Evolutionary conservation across 225 moss, liverwort and hornwort genomes (phyloP), one percentile per base, ranked within the genome.

Genomic region (Bryum argenteum): DNA sequence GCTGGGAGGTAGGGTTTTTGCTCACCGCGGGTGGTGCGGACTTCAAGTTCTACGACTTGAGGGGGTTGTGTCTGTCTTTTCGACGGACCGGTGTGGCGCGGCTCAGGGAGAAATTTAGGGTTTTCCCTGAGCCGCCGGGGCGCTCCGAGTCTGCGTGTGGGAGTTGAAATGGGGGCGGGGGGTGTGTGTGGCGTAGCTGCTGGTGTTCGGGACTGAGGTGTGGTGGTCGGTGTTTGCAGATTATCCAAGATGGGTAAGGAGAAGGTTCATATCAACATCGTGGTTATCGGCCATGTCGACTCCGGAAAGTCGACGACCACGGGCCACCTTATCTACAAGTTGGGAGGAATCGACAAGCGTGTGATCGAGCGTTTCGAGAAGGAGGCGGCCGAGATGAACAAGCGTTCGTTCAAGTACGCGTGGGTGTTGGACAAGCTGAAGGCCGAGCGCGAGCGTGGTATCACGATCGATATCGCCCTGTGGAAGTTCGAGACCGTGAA

Each of bases 221-320:
- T 5, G 16, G 0, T 13, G 48, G 15, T 60, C 9, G 37, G 47
- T 17, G 52, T 58, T 1, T 1, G n/a, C 58, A 77, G 73, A 22
- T 2, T 9, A 0, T 10, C 0, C 54, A 71, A 45, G 33, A 89
- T 89, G 89, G 89, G 89, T 41, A 89, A 89, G 83, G 89, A 89
- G 77, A 89, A 89, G 73, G 69, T 82, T 1, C 89, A 89, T 21
- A 89, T 89, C 81, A 89, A 71, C 75, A 89, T 89, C 13, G 89
- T 89, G 86, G 89, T 89, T 6, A 89, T 89, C 15, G 89, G 89
- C 66, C 89, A 89, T 86, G 89, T 89, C 66, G 89, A 89, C 82
- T 89, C 89, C 61, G 86, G 89, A 11, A 89, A 89, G 83, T 89
- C 86, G 71, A 89, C 89, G 54, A 89, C 89, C 9, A 89, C 89